Percentiles rank a stretch among this genome's conserved stretches.
Evolutionary conservation across 345 rosid species (phyloP).

Genomic region (Sonneratia caseolaris): DNA sequence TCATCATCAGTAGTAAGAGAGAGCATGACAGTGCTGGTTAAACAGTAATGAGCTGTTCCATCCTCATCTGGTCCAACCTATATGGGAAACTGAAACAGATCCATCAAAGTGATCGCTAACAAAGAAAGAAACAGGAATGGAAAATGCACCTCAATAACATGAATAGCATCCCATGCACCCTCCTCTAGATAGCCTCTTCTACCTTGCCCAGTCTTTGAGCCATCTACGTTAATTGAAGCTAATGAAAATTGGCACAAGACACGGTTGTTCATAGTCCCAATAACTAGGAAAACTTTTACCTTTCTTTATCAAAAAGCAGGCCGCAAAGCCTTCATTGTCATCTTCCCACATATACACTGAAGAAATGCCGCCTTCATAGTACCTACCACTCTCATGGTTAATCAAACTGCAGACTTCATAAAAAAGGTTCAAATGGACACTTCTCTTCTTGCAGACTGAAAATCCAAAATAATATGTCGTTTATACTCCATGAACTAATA

Average conservation of each 20-base stretch:
- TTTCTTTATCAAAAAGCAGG: constrained; percentile 89
- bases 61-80: constrained; percentile 92
- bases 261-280: not conserved
- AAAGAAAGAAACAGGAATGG: not conserved
- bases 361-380: constrained; percentile 97
- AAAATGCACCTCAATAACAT: constrained; percentile 68
- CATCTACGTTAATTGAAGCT: constrained; percentile 38
- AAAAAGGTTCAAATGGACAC: not conserved
- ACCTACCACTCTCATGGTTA: constrained; percentile 44
- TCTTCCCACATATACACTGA: constrained; percentile 98
- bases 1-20: constrained; percentile 81
- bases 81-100: constrained; percentile 10
- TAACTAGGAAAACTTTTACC: constrained; percentile 32
- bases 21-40: constrained; percentile 93
- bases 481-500: constrained; percentile 13
- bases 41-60: constrained; percentile 69
- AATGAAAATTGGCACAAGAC: not conserved
- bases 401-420: constrained; percentile 13
- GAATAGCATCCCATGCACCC: constrained; percentile 98
- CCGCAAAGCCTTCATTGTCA: constrained; percentile 84
- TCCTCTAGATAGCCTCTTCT: constrained; percentile 86
- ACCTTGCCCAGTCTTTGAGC: constrained; percentile 90
- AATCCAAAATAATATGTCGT: no score
- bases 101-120: not conserved
- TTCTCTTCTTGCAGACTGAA: no score